phyloP scores from a whole-genome alignment of 257 asterid species.

The Verbascum thapsus region DNA sequence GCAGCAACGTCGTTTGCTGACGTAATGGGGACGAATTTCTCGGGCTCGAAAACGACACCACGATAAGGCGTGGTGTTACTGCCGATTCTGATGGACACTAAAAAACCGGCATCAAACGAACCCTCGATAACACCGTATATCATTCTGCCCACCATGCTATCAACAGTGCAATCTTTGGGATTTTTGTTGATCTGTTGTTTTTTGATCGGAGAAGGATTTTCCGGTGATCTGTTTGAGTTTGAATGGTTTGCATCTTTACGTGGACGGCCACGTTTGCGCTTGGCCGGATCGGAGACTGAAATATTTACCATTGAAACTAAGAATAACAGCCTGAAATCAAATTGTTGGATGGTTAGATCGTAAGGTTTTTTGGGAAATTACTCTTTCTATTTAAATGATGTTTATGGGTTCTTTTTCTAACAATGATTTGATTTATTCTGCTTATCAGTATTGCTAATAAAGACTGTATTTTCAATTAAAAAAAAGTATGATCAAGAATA shows the following conservation, averaged over 20 bases:
- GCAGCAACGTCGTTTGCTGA: conserved; percentile 73
- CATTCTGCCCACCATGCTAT: conserved; percentile 46
- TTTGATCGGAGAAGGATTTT: conserved; percentile 14
- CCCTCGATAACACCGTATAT: conserved; percentile 80
- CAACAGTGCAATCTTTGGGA: conserved; percentile 23
- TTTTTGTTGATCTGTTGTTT: conserved; percentile 16
- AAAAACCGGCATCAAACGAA: conserved; percentile 72
- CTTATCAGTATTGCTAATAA: conserved; percentile 8
- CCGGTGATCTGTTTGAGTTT: conserved; percentile 33
- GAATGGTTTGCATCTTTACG: conserved; percentile 59
- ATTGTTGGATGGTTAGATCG: not conserved
- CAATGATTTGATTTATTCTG: not conserved
- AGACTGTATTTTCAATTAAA: conserved; percentile 19
- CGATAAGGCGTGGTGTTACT: conserved; percentile 53
- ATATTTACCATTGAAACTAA: conserved; percentile 43
- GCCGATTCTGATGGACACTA: conserved; percentile 62
- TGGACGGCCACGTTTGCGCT: conserved; percentile 82
- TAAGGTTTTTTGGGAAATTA: not conserved
- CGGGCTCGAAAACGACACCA: conserved; percentile 70
- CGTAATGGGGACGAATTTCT: conserved; percentile 52
- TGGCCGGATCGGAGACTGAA: conserved; percentile 50
- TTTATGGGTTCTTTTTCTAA: not conserved
- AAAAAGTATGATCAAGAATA: too few relatives aligned
- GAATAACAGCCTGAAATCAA: not conserved
- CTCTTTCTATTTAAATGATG: not conserved